Conservation (phyloP, 805 yeast species). For the Starmerella apicola region DNA sequence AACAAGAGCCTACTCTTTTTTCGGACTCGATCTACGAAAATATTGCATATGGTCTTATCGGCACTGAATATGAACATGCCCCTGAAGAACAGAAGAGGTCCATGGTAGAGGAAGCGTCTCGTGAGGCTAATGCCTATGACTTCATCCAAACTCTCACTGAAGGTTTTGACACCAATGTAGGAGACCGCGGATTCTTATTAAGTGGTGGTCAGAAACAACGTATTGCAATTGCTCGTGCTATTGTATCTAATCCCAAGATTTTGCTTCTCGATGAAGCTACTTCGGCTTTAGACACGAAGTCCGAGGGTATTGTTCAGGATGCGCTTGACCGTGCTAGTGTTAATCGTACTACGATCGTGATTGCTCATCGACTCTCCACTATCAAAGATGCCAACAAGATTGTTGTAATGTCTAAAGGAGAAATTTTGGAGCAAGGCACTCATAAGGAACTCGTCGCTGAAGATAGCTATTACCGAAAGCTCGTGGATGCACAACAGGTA, state of each 20-base stretch:
- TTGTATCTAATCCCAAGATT: slow-evolving; percentile 48
- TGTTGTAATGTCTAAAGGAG: slow-evolving; percentile 40
- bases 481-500: slow-evolving; percentile 31
- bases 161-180: slow-evolving; percentile 65
- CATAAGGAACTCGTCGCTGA: slow-evolving; percentile 28
- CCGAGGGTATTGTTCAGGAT: slow-evolving; percentile 33
- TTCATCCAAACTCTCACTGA: slow-evolving; percentile 52
- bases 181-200: slow-evolving; percentile 44
- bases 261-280: slow-evolving; percentile 57
- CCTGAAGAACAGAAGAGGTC: slow-evolving; percentile 29
- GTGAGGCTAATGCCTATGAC: slow-evolving; percentile 31
- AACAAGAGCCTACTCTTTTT: slow-evolving; percentile 91
- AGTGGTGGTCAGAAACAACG: slow-evolving; percentile 68
- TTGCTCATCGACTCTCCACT: slow-evolving; percentile 48
- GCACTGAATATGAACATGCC: slow-evolving; percentile 51
- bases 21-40: slow-evolving; percentile 81
- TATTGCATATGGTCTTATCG: slow-evolving; percentile 69
- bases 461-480: slow-evolving; percentile 24
- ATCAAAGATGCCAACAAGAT: slow-evolving; percentile 45
- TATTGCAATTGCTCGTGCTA: slow-evolving; percentile 58
- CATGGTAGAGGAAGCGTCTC: slow-evolving; percentile 29
- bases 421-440: slow-evolving; percentile 37
- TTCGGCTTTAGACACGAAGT: slow-evolving; percentile 42
- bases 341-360: slow-evolving; percentile 39
- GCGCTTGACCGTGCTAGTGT: slow-evolving; percentile 29